A percentile compares a stretch with the other conserved stretches of the same genome.
Conservation (phyloP, 2,329 filamentous ascomycete species). For the Talaromyces sp. region DNA sequence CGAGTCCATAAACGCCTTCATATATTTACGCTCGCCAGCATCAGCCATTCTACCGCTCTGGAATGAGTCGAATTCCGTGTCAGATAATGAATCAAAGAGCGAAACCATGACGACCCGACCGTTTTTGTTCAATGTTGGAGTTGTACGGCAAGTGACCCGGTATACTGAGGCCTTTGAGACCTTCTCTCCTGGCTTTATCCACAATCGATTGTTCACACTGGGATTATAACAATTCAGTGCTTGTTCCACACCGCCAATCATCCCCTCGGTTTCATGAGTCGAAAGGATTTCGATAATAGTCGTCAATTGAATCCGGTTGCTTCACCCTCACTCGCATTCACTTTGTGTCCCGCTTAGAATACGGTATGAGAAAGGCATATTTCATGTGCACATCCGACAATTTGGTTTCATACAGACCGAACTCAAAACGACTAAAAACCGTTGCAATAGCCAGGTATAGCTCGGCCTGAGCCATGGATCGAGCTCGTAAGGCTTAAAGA, state of each 20-base stretch:
- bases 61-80: neutral
- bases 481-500: neutral
- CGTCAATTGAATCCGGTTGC: neutral
- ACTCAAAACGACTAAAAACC: constrained; percentile 30
- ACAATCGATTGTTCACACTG: too few species aligned
- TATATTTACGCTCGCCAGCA: neutral
- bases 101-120: too few species aligned
- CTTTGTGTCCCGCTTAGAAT: constrained; percentile 11
- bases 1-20: neutral
- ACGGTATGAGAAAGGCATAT: constrained; percentile 13
- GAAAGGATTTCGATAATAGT: neutral
- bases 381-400: constrained; percentile 16
- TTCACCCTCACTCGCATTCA: constrained; percentile 7
- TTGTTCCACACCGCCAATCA: too few species aligned
- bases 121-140: neutral
- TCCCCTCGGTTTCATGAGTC: too few species aligned
- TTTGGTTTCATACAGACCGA: constrained; percentile 32
- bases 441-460: constrained; percentile 31
- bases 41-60: neutral
- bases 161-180: neutral
- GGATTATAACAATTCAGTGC: too few species aligned
- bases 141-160: neutral
- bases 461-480: constrained; percentile 28
- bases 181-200: neutral
- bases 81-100: neutral